Evolutionary conservation across 495 filamentous ascomycete genomes (phyloP), one percentile per base, ranked within the genome.

Genomic region (Podospora pseudocomata): DNA sequence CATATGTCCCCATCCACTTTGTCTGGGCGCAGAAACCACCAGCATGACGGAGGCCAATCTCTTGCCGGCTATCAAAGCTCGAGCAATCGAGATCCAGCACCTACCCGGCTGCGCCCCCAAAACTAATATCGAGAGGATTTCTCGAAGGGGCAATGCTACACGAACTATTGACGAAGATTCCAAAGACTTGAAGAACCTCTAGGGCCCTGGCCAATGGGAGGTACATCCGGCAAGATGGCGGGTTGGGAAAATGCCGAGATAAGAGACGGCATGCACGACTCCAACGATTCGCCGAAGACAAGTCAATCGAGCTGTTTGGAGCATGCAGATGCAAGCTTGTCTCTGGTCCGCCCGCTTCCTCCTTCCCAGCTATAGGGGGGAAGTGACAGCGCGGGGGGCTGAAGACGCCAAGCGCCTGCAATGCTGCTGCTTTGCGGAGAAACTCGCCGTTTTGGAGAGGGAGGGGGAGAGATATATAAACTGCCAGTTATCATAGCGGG

Each of bases 11-110:
- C n/a, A 69, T 82, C 9, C 73, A 82, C 59, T 73, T 80, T 68
- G 73, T 83, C 11, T 81, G 76, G 75, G 82, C 74, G 18, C 82
- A 84, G 67, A 83, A 83, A 60, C 79, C 78, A 68, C 66, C 59
- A 18, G 66, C 58, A 9, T 73, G 68, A 75, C 6, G 30, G 7
- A 4, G 30, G 6, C n/a, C 56, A 58, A 58, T 5, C 11, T 32
- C 20, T 60, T 60, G 15, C 59, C 20, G 28, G 59, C 23, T 32
- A 32, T 61, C 7, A 32, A 32, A 26, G 28, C 28, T 27, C 13
- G 20, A 49, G 39, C 39, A 49, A 49, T 49, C 39, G 39, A 28
- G 20, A 18, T 28, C 28, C 16, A 32, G 19, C 23, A 32, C 16
- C 59, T 62, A 28, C 23, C 56, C 60, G 30, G 27, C 23, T 62